Base-by-base conservation (phyloP, 768 basidiomycete genomes). In the Scleroderma citrinum region DNA sequence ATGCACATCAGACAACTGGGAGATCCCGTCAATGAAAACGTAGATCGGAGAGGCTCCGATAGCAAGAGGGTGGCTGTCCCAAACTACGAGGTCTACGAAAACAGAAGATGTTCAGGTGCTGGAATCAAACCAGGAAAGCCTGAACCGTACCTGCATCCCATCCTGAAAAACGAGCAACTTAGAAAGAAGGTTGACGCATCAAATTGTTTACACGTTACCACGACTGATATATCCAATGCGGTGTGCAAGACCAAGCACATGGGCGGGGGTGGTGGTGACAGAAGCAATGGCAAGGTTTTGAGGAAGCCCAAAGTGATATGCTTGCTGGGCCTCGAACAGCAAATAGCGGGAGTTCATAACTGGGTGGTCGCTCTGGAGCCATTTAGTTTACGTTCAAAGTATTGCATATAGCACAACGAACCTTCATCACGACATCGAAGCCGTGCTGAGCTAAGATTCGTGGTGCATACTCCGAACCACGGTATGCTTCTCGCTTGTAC, bases 11-110 rank as follows among this genome's bases (percentile, higher is more conserved):
- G 69, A 58, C 2, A 85, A 57, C 57, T 94, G 91, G 1, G 85
- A 60, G 43, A 92, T 84, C 3, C 91, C 92, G 58, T 94, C 91
- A 51, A 92, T 88, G 67, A 76, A 90, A 8, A 89, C 87, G 69
- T 92, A 88, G 44, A 75, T 73, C 4, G 89, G 89, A 0, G 87
- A 82, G 19, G 88, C 87, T 19, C 87, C 87, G 11, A 92, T 71
- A 1, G 80, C 71, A 14, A 93, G 73, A 1, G 90, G 90, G 64
- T 90, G 87, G 32, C 77, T 80, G 56, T 86, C 84, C 83, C 84
- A 86, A 2, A 89, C 58, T 13, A 90, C 82, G 44, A 89, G 39
- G 66, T 91, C 85, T 85, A 29, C 16, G 31, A 20, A 14, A 7
- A 4, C 12, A 26, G 56, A 26, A 48, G 26, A 11, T 17, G 24